Evolutionary conservation across 2,329 filamentous ascomycete species (phyloP).

Genomic region (Talaromyces sp.): DNA sequence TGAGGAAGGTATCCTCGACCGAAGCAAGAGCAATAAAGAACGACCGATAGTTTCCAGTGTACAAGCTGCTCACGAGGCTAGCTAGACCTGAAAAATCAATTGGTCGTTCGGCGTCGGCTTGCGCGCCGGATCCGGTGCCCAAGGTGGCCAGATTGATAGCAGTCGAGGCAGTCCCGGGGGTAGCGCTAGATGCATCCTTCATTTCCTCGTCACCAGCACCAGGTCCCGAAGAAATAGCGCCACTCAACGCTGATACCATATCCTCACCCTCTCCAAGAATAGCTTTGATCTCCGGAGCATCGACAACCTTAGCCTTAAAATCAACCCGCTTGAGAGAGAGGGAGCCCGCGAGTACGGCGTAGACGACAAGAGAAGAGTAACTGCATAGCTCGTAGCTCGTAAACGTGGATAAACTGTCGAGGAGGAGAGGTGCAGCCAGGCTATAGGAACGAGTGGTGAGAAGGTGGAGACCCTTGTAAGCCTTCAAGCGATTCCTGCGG

Average conservation of each 20-base stretch:
- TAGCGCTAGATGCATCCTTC: constrained; percentile 57
- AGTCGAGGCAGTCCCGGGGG: constrained; percentile 56
- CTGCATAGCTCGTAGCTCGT: constrained; percentile 98
- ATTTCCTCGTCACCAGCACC: constrained; percentile 73
- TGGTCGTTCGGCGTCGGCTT: constrained; percentile 73
- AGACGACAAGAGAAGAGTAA: constrained; percentile 91
- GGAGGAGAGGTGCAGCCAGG: constrained; percentile 82
- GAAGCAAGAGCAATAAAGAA: constrained; percentile 88
- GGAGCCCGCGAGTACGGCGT: constrained; percentile 90
- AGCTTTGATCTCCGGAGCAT: constrained; percentile 96
- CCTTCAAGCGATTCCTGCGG: constrained; percentile 94
- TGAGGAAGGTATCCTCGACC: constrained; percentile 91
- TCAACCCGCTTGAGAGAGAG: constrained; percentile 94
- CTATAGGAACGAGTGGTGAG: constrained; percentile 90
- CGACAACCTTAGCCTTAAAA: constrained; percentile 98
- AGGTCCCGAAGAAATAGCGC: constrained; percentile 75
- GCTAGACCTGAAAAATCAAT: constrained; percentile 88
- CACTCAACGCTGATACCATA: constrained; percentile 76
- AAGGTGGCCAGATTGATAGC: constrained; percentile 86
- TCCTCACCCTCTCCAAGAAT: constrained; percentile 89
- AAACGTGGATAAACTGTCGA: constrained; percentile 96
- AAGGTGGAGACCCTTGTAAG: constrained; percentile 91
- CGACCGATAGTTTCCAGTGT: constrained; percentile 87
- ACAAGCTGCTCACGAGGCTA: constrained; percentile 83
- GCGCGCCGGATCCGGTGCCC: constrained; percentile 60